These are phyloP conservation scores for Penicillium verrucosum DNA, from an alignment of 2,329 filamentous ascomycete species.

Conservation along the genomic window DNA sequence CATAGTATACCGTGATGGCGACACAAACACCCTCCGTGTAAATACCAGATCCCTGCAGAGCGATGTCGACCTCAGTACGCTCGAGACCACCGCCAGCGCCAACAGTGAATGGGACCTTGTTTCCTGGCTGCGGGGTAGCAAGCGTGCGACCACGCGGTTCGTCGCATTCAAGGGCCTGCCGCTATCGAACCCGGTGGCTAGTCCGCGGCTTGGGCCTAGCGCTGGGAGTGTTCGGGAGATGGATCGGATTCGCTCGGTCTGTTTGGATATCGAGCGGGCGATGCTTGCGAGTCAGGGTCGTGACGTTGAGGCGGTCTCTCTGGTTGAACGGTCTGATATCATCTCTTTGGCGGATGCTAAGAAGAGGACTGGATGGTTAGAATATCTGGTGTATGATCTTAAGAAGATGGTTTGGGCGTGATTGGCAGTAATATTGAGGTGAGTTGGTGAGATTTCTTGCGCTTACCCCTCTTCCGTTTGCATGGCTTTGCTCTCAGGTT, in stretches of 20 bases:
- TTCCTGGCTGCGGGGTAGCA: constrained; percentile 40
- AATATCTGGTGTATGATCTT: constrained; percentile 82
- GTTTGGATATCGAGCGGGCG: constrained; percentile 71
- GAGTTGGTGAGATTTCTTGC: not conserved
- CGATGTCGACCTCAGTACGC: constrained; percentile 50
- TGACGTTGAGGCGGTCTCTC: constrained; percentile 34
- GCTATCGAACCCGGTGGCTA: constrained; percentile 29
- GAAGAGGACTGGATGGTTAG: constrained; percentile 79
- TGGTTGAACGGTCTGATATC: constrained; percentile 64
- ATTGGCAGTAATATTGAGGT: not conserved
- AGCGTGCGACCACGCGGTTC: constrained; percentile 32
- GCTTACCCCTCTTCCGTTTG: not conserved
- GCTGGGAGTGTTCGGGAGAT: constrained; percentile 42
- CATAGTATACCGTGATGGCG: constrained; percentile 69
- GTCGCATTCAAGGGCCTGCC: constrained; percentile 46
- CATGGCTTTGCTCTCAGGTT: not conserved
- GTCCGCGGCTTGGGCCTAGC: constrained; percentile 17
- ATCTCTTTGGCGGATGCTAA: constrained; percentile 81
- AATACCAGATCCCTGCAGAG: constrained; percentile 76
- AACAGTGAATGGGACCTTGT: constrained; percentile 42
- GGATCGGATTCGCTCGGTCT: constrained; percentile 62
- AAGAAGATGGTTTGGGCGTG: constrained; percentile 87
- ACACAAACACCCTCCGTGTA: constrained; percentile 68
- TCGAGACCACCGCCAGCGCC: constrained; percentile 27
- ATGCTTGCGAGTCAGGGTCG: constrained; percentile 50